Percentiles rank a stretch among this genome's conserved stretches.
These are phyloP conservation scores for Musa acuminata DNA, from an alignment of 176 grass and related monocot species.

Conservation along the genomic window DNA sequence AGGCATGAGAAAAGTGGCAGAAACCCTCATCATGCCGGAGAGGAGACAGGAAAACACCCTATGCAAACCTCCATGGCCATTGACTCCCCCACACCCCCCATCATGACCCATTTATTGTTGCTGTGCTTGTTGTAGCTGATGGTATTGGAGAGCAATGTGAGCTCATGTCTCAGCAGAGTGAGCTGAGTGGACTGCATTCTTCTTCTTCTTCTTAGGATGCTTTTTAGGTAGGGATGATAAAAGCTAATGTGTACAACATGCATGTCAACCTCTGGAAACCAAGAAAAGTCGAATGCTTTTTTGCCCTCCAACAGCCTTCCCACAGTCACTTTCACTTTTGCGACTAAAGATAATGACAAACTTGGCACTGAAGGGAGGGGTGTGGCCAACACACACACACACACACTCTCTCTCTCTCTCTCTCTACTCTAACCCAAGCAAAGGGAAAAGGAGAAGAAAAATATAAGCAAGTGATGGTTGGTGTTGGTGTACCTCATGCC, in stretches of 20 bases:
- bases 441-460: neutral
- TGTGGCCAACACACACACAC: neutral
- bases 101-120: constrained; percentile 2
- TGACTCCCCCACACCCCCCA: neutral
- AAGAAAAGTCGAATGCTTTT: neutral
- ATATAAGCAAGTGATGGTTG: neutral
- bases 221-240: neutral
- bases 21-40: neutral
- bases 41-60: constrained; percentile 6
- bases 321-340: neutral
- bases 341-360: neutral
- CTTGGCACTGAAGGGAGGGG: constrained; percentile 1
- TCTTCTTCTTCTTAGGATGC: neutral
- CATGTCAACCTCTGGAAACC: neutral
- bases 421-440: neutral
- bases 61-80: neutral
- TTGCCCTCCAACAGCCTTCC: neutral
- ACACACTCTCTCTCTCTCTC: neutral
- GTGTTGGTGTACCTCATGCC: constrained; percentile 6
- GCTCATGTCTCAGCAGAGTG: too few relatives aligned
- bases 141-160: neutral
- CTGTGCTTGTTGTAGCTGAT: neutral
- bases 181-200: neutral
- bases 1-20: neutral
- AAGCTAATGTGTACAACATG: neutral